These are phyloP conservation scores for Colletotrichum nymphaeae DNA, from an alignment of 2,329 filamentous ascomycete species.

Conservation along the genomic window DNA sequence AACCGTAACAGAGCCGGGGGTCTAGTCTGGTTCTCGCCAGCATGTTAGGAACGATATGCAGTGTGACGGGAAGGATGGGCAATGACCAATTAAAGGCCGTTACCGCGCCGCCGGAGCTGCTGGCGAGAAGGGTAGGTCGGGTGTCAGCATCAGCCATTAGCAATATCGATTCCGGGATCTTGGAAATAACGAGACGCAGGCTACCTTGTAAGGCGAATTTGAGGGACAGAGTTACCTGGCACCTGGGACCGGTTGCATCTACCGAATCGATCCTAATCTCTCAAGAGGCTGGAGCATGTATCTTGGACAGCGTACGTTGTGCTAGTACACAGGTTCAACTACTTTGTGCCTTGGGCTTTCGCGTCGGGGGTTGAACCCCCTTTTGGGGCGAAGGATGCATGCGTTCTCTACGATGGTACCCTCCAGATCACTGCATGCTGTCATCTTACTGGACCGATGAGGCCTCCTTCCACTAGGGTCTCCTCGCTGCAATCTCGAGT, in stretches of 20 bases:
- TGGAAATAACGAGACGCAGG: not conserved
- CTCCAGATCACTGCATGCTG: not conserved
- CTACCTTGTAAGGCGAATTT: not conserved
- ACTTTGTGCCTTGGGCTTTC: not conserved
- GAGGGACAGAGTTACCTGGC: not conserved
- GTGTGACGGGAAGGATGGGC: not conserved
- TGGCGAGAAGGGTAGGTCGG: not conserved
- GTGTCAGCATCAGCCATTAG: conserved; percentile 12
- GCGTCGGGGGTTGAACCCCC: not conserved
- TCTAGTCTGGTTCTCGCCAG: not conserved
- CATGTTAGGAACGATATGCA: not conserved
- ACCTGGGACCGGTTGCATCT: conserved; percentile 17
- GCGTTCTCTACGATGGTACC: not conserved
- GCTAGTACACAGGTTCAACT: not conserved
- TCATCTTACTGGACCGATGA: not conserved
- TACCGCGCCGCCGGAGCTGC: not conserved
- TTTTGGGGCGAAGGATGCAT: not conserved
- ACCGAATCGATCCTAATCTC: not conserved
- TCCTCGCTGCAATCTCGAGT: not conserved
- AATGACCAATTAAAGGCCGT: not conserved
- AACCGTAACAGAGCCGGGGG: not conserved
- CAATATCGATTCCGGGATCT: not conserved
- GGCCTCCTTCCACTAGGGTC: not conserved
- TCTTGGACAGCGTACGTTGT: not conserved
- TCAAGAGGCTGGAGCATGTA: not conserved